phyloP scores from a whole-genome alignment of 1,139 yeast species.

The Candida buenavistaensis region DNA sequence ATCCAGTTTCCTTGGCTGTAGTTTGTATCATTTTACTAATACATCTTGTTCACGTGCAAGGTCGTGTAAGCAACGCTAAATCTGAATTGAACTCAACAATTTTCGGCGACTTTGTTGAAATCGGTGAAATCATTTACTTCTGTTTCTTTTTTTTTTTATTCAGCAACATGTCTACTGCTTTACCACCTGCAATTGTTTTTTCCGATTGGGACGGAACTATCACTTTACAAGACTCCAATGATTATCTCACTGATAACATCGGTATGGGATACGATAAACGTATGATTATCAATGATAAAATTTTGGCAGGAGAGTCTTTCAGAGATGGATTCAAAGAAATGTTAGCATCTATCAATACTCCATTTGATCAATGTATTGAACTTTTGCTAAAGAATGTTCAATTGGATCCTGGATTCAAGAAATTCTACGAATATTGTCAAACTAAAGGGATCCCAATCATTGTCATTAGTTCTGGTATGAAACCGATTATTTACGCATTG shows the following conservation, averaged over 20 bases:
- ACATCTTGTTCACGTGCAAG: too few relatives aligned
- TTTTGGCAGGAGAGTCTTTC: conserved; percentile 72
- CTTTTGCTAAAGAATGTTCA: conserved; percentile 58
- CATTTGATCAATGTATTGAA: conserved; percentile 82
- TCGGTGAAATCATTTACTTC: too few relatives aligned
- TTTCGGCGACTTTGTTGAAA: too few relatives aligned
- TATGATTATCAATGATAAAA: conserved; percentile 64
- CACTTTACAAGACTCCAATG: conserved; percentile 88
- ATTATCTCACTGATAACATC: conserved; percentile 79
- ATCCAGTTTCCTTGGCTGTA: too few relatives aligned
- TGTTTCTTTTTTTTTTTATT: too few relatives aligned
- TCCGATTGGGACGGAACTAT: conserved; percentile 99
- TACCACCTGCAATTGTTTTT: conserved; percentile 71
- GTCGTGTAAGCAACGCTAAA: too few relatives aligned
- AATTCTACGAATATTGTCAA: conserved; percentile 78
- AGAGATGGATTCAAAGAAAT: conserved; percentile 81
- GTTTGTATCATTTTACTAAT: too few relatives aligned
- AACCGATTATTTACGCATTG: conserved; percentile 80
- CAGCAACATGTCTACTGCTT: conserved; percentile 14
- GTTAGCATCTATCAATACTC: conserved; percentile 75
- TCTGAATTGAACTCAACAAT: too few relatives aligned
- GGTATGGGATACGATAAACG: conserved; percentile 83
- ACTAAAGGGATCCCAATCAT: conserved; percentile 71
- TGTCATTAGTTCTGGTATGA: conserved; percentile 89
- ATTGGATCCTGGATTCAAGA: conserved; percentile 88